Evolutionary conservation across 1,284 basidiomycete species (phyloP).

Genomic region (Pisolithus thermaeus): DNA sequence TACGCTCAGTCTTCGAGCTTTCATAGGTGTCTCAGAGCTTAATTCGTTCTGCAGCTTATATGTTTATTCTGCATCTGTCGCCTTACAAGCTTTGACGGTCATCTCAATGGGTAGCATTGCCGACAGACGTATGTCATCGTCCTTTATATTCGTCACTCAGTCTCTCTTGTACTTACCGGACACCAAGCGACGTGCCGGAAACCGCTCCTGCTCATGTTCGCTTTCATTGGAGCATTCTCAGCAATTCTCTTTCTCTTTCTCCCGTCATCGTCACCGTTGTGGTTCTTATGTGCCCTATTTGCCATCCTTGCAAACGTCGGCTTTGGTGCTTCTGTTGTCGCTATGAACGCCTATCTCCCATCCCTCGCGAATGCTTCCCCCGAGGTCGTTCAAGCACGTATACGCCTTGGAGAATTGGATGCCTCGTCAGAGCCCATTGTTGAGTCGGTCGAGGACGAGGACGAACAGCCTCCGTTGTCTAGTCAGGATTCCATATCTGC

Average conservation of each 20-base stretch:
- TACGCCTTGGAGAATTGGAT: constrained; percentile 27
- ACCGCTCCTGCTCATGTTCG: constrained; percentile 69
- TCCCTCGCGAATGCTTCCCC: constrained; percentile 62
- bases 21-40: neutral
- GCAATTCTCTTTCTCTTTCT: constrained; percentile 69
- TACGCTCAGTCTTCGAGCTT: constrained; percentile 27
- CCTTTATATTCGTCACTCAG: neutral
- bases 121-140: constrained; percentile 65
- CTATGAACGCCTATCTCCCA: constrained; percentile 87
- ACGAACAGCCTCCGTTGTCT: constrained; percentile 6
- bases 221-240: constrained; percentile 59
- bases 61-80: constrained; percentile 80
- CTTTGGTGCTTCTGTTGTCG: constrained; percentile 81
- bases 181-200: constrained; percentile 72
- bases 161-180: constrained; percentile 3
- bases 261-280: constrained; percentile 61
- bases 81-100: constrained; percentile 81
- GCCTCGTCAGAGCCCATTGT: constrained; percentile 11
- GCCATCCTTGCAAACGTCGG: constrained; percentile 74
- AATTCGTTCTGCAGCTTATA: constrained; percentile 57
- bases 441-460: constrained; percentile 22
- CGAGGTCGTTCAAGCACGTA: constrained; percentile 46
- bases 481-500: constrained; percentile 13
- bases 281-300: constrained; percentile 58
- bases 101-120: constrained; percentile 88